Conservation (phyloP, 768 basidiomycete genomes). For the Naganishia friedmannii region DNA sequence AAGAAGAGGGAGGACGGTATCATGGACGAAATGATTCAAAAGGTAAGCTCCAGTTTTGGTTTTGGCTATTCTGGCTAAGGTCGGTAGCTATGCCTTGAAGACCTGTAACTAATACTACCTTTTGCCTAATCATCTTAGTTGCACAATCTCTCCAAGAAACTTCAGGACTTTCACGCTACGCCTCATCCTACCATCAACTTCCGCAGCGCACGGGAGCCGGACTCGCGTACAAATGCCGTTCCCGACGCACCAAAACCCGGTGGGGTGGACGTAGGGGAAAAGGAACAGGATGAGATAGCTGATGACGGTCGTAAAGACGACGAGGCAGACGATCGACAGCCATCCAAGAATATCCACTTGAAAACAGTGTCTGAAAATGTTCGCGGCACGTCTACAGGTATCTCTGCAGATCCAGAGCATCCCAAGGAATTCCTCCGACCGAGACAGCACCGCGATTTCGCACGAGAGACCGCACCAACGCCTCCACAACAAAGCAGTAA, state of each 20-base stretch:
- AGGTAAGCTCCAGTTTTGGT: not conserved
- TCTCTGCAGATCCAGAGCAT: slow-evolving; percentile 6
- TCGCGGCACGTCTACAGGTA: not conserved
- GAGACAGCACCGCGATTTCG: slow-evolving; percentile 10
- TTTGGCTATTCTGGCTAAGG: too few relatives aligned
- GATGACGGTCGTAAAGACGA: not conserved
- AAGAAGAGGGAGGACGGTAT: slow-evolving; percentile 15
- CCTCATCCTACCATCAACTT: slow-evolving; percentile 20
- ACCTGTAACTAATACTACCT: too few relatives aligned
- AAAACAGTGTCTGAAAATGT: not conserved
- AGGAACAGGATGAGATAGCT: not conserved
- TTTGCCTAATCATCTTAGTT: not conserved
- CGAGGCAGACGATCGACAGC: not conserved
- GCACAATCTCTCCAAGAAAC: slow-evolving; percentile 15
- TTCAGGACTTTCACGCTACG: slow-evolving; percentile 20
- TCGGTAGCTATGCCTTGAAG: too few relatives aligned
- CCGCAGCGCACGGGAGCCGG: not conserved
- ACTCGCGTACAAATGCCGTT: not conserved
- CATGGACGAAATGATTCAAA: slow-evolving; percentile 16
- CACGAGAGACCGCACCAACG: not conserved
- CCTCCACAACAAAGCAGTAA: not conserved
- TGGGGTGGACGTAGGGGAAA: not conserved
- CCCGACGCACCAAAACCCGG: not conserved
- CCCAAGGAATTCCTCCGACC: slow-evolving; percentile 12
- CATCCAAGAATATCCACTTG: not conserved